Conservation (phyloP, 257 asterid genomes). For the Fraxinus anomala region DNA sequence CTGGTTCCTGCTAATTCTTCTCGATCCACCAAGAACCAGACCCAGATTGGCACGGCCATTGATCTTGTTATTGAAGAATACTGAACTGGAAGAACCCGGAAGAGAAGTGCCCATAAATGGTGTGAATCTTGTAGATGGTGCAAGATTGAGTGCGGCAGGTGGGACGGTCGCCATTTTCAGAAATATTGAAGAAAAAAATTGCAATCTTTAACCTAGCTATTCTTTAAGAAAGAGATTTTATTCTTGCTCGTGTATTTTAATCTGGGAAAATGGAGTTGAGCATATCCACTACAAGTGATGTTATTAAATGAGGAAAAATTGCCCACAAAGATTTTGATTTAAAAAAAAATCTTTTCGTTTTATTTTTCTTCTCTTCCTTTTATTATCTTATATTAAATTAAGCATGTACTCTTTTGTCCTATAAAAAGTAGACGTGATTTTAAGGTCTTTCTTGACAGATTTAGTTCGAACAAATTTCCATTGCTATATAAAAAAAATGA, state of each 20-base stretch:
- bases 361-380: neutral
- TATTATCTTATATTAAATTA: no score
- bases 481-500: neutral
- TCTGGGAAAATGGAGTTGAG: neutral
- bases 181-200: neutral
- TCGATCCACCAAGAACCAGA: conserved; percentile 28
- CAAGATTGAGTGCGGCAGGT: neutral
- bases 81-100: conserved; percentile 43
- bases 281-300: neutral
- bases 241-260: neutral
- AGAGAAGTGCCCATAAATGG: neutral
- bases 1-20: conserved; percentile 14
- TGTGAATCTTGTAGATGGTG: neutral
- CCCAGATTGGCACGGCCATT: conserved; percentile 25
- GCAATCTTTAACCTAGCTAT: neutral
- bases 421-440: neutral
- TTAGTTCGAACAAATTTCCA: neutral
- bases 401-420: no score
- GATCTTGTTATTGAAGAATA: conserved; percentile 45
- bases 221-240: neutral
- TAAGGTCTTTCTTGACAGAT: no score
- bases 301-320: neutral
- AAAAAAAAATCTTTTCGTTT: no score
- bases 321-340: no score
- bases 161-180: neutral